phyloP scores from a whole-genome alignment of 2,329 filamentous ascomycete species.

The Hymenoscyphus repandus region DNA sequence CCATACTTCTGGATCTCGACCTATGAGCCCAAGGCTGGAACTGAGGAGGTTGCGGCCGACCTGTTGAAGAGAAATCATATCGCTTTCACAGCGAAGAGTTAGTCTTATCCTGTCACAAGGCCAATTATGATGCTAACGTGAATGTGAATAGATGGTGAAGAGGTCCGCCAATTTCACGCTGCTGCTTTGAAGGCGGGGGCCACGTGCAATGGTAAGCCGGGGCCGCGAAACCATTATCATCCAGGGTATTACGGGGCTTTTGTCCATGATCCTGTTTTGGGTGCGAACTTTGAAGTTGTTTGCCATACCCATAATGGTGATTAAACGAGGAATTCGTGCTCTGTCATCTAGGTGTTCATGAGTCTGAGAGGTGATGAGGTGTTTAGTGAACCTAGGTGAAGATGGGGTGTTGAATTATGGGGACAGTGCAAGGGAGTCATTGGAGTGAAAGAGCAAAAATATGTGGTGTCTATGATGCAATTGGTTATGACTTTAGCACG shows the following conservation, averaged over 20 bases:
- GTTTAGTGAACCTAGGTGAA: too few relatives aligned
- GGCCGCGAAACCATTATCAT: conserved; percentile 11
- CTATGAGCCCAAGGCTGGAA: not conserved
- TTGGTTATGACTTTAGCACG: too few relatives aligned
- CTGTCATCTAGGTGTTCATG: too few relatives aligned
- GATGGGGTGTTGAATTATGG: too few relatives aligned
- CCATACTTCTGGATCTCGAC: conserved; percentile 14
- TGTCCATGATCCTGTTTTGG: conserved; percentile 13
- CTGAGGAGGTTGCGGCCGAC: not conserved
- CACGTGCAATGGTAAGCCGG: conserved; percentile 16
- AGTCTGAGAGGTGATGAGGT: too few relatives aligned
- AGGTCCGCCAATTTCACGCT: conserved; percentile 15
- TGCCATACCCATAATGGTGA: not conserved
- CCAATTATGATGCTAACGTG: not conserved
- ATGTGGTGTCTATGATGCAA: too few relatives aligned
- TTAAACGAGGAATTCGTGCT: too few relatives aligned
- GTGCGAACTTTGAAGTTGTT: conserved; percentile 18
- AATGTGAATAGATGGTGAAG: conserved; percentile 6
- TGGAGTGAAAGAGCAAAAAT: too few relatives aligned
- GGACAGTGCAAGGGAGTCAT: too few relatives aligned
- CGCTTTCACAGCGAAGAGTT: conserved; percentile 16
- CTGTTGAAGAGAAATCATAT: conserved; percentile 11
- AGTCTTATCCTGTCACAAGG: not conserved
- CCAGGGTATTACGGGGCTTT: conserved; percentile 18
- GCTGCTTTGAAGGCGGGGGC: conserved; percentile 16